Evolutionary conservation across 2,329 filamentous ascomycete species (phyloP).

Genomic region (Botrytis byssoidea): DNA sequence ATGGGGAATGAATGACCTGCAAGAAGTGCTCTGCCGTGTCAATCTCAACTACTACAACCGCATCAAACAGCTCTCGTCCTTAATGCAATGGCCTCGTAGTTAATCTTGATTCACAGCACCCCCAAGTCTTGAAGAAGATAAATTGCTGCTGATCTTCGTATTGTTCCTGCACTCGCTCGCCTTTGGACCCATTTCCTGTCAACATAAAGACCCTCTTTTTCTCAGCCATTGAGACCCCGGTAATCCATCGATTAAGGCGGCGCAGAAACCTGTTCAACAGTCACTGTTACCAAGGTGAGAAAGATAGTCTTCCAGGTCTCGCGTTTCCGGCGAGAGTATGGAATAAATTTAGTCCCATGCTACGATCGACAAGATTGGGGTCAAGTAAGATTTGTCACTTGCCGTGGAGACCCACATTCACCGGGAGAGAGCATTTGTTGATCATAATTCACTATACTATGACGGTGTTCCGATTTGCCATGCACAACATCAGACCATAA

Average conservation of each 20-base stretch:
- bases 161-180: not conserved
- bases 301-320: not conserved
- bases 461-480: not conserved
- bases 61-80: constrained; percentile 4
- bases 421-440: constrained; percentile 3
- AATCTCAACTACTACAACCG: not conserved
- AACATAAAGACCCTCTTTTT: not conserved
- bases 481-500: constrained; percentile 1
- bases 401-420: constrained; percentile 1
- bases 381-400: not conserved
- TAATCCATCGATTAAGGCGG: constrained; percentile 1
- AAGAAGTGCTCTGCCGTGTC: not conserved
- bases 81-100: not conserved
- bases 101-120: not conserved
- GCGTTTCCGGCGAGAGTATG: not conserved
- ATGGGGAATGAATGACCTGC: not conserved
- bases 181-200: not conserved
- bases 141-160: not conserved
- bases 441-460: not conserved
- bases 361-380: constrained; percentile 6
- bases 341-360: not conserved
- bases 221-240: not conserved
- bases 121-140: not conserved
- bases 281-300: not conserved
- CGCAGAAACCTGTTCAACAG: not conserved